phyloP scores from a whole-genome alignment of 495 filamentous ascomycete species.

The Usnea hakonensis region DNA sequence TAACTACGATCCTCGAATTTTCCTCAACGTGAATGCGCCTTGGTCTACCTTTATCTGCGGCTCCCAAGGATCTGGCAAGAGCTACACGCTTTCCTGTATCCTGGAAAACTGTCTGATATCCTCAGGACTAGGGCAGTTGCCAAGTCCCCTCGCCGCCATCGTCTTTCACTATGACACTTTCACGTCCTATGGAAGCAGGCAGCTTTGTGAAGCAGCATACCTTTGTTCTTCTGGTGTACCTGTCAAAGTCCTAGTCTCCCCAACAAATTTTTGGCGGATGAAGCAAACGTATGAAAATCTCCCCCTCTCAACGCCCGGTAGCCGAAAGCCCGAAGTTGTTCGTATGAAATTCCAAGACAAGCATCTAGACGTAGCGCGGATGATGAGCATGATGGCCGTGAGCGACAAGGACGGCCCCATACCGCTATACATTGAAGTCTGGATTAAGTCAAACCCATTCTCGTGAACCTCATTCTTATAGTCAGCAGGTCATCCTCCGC shows the following conservation, averaged over 20 bases:
- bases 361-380: conserved; percentile 54
- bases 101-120: conserved; percentile 54
- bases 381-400: conserved; percentile 63
- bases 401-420: conserved; percentile 34
- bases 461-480: not conserved
- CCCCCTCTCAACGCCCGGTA: conserved; percentile 17
- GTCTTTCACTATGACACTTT: conserved; percentile 64
- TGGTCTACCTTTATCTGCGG: conserved; percentile 71
- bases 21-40: conserved; percentile 60
- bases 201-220: conserved; percentile 62
- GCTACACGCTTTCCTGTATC: conserved; percentile 62
- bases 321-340: conserved; percentile 34
- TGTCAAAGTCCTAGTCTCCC: conserved; percentile 56
- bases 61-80: conserved; percentile 68
- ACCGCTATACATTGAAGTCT: conserved; percentile 56
- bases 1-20: conserved; percentile 42
- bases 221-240: conserved; percentile 49
- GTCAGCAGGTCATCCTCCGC: conserved; percentile 28
- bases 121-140: conserved; percentile 33
- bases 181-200: conserved; percentile 42
- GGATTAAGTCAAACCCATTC: not conserved
- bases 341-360: conserved; percentile 48
- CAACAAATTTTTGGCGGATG: conserved; percentile 48
- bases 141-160: conserved; percentile 52
- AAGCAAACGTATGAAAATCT: conserved; percentile 32